Base-by-base conservation (phyloP, 1,284 basidiomycete genomes). In the Somion occarium region DNA sequence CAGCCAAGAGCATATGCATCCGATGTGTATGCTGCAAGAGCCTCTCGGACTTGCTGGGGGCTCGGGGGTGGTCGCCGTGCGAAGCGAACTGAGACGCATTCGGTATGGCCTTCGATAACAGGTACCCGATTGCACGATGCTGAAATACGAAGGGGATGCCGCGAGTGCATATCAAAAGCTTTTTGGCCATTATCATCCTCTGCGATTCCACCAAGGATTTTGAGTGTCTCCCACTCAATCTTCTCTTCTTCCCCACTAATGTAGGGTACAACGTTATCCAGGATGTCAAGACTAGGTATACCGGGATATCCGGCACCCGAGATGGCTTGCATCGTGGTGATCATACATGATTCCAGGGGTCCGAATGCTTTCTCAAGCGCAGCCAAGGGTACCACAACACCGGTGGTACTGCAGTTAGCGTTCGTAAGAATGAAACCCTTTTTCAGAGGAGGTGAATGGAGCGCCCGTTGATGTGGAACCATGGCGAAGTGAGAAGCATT, bases 171-270 rank as follows among this genome's bases (percentile, higher is more conserved):
- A 67, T 98, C 93, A 68, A 98, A 98, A 18, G 78, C 63, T 53
- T 78, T 79, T 3, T 71, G 57, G 7, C 75, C 78, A 27, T 73
- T 71, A 52, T 83, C 82, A 20, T 78, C 69, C 20, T 78, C 69
- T 1, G 73, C 64, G 53, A 97, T 62, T 1, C 86, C 91, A 27
- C 97, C 97, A 23, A 99, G 84, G 64, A 99, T 99, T 75, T 99
- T 99, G 64, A 88, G 80, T 13, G 91, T 88, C 73, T 99, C 96
- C 94, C 93, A 98, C 69, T 99, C 96, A 58, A 99, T 95, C 72
- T 99, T 99, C 70, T 99, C 96, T 67, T 99, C 96, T 67, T 99
- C 96, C 38, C 95, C 93, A 37, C 82, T 73, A 68, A 99, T 99
- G 71, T 91, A 88, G 1, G 96, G 96, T 1, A 99, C 89, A 66